These are phyloP conservation scores for Eudorina sp. DNA, from an alignment of 139 green algal species.

Conservation along the genomic window DNA sequence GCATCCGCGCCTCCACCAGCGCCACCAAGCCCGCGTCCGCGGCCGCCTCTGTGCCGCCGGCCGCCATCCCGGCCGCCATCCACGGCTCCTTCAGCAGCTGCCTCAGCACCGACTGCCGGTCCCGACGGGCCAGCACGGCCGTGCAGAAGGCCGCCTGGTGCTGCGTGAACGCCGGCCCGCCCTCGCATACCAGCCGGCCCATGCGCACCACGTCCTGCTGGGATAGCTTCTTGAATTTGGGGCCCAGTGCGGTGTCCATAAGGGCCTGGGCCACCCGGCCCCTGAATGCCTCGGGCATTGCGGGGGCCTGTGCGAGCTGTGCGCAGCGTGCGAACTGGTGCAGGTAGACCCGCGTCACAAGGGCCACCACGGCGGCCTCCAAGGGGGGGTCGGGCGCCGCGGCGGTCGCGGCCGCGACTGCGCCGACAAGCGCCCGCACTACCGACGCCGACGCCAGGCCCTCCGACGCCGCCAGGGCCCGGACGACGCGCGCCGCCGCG, in stretches of 20 bases:
- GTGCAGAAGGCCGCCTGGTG: not conserved
- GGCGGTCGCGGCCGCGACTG: not conserved
- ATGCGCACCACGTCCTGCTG: not conserved
- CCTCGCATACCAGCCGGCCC: not conserved
- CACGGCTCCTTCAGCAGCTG: not conserved
- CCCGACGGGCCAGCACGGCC: not conserved
- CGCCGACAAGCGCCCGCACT: not conserved
- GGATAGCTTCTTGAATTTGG: not conserved
- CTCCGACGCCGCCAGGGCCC: not conserved
- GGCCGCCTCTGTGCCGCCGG: not conserved
- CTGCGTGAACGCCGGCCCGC: not conserved
- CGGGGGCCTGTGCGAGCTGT: not conserved
- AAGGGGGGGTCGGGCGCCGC: not conserved
- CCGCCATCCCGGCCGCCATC: not conserved
- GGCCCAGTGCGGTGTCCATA: not conserved
- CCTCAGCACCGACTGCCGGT: not conserved
- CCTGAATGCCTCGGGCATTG: not conserved
- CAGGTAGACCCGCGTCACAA: not conserved
- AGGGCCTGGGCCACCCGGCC: not conserved
- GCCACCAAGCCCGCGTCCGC: too few relatives aligned
- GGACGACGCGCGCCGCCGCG: not conserved
- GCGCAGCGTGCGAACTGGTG: not conserved
- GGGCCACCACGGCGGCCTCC: not conserved
- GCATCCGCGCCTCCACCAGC: not conserved
- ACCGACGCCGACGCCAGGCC: not conserved